Evolutionary conservation across 331 rosid species (phyloP).

Genomic region (Malus hybrid): DNA sequence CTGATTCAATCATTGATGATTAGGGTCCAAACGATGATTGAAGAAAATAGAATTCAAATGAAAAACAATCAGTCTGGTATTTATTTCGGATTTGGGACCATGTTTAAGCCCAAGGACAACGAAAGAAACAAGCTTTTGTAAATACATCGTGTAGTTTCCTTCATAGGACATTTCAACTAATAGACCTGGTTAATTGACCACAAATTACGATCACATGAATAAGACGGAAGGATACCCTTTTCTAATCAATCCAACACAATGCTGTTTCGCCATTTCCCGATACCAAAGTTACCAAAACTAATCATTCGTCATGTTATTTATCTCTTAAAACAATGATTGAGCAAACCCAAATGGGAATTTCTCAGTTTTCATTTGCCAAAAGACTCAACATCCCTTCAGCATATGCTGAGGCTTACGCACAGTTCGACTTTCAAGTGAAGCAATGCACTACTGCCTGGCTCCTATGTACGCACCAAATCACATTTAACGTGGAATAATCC

Average conservation of each 20-base stretch:
- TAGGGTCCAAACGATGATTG: neutral
- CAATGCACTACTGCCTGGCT: neutral
- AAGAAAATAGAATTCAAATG: neutral
- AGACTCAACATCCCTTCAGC: neutral
- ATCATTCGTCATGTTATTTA: neutral
- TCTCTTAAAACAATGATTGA: neutral
- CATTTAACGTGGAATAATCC: neutral
- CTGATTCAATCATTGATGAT: neutral
- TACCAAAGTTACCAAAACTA: no score
- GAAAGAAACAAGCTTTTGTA: neutral
- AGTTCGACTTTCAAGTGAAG: no score
- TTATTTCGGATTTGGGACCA: neutral
- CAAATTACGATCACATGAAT: neutral
- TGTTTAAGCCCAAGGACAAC: neutral
- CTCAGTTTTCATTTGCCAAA: neutral
- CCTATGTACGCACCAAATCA: neutral
- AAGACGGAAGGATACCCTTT: neutral
- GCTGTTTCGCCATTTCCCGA: no score
- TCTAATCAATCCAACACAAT: neutral
- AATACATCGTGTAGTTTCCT: neutral
- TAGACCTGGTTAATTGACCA: neutral
- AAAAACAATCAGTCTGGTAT: neutral
- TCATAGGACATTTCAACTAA: neutral
- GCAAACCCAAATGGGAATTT: neutral
- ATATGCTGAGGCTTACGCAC: neutral